Percentiles rank a stretch among this genome's conserved stretches.
Conservation (phyloP, 192 early-diverging fungal species). For the Neocallimastix lanati region DNA sequence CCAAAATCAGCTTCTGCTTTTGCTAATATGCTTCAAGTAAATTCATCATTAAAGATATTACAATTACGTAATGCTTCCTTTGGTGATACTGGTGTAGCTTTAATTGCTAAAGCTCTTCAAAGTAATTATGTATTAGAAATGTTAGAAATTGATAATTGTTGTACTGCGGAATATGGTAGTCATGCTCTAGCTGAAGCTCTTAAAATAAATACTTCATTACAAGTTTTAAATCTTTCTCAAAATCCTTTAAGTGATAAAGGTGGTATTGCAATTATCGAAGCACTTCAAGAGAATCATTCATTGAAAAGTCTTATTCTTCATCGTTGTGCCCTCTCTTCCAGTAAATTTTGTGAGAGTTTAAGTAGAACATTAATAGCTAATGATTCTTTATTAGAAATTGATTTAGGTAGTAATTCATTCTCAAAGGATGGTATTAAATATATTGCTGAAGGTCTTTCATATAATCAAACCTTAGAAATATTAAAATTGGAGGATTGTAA, state of each 20-base stretch:
- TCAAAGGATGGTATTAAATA: not conserved
- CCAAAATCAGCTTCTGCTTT: not conserved
- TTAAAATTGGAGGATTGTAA: not conserved
- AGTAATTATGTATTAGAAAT: not conserved
- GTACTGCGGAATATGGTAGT: not conserved
- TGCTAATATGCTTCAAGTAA: not conserved
- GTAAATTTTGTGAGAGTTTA: not conserved
- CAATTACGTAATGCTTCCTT: not conserved
- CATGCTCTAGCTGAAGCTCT: not conserved
- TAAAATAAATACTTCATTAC: not conserved
- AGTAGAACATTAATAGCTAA: not conserved
- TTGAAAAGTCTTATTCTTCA: not conserved
- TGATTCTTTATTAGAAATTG: not conserved
- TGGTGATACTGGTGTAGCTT: not conserved
- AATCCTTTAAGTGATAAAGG: not conserved
- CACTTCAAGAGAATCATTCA: not conserved
- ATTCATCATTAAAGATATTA: not conserved
- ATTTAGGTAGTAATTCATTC: not conserved
- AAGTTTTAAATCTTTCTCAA: not conserved
- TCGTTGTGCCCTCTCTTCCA: not conserved
- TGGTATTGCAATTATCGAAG: not conserved
- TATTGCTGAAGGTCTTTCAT: not conserved
- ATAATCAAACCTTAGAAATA: not conserved
- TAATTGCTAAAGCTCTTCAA: not conserved
- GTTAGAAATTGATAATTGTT: not conserved